These are phyloP conservation scores for Trypanosoma avium DNA, from an alignment of 208 protist genomes.

Conservation along the genomic window DNA sequence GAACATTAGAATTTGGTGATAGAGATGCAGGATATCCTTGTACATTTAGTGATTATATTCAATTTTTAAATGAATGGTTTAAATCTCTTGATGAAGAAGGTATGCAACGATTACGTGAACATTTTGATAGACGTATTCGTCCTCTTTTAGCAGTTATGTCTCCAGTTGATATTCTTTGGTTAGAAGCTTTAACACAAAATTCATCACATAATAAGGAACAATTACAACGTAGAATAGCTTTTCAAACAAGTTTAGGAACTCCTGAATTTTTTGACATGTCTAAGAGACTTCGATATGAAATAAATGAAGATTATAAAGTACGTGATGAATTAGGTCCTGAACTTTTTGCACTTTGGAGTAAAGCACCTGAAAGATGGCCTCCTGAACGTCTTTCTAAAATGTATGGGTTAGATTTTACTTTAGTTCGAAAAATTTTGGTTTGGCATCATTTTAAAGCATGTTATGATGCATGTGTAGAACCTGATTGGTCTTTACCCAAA, in stretches of 20 bases:
- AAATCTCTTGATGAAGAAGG: slow-evolving; percentile 92
- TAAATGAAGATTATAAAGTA: slow-evolving; percentile 95
- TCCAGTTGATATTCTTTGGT: slow-evolving; percentile 89
- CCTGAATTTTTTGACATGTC: slow-evolving; percentile 95
- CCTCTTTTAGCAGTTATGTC: slow-evolving; percentile 92
- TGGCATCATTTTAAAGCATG: slow-evolving; percentile 95
- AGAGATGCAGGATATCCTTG: slow-evolving; percentile 85
- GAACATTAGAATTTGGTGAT: slow-evolving; percentile 91
- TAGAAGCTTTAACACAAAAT: slow-evolving; percentile 92
- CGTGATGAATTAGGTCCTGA: slow-evolving; percentile 93
- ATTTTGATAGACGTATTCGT: slow-evolving; percentile 92
- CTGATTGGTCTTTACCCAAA: slow-evolving; percentile 92
- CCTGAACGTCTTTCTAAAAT: slow-evolving; percentile 93
- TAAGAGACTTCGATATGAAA: slow-evolving; percentile 88
- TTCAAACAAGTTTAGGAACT: slow-evolving; percentile 91
- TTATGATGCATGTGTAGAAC: slow-evolving; percentile 93
- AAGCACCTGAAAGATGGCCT: slow-evolving; percentile 92
- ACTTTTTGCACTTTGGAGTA: slow-evolving; percentile 92
- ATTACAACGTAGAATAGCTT: slow-evolving; percentile 85
- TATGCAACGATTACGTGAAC: slow-evolving; percentile 88
- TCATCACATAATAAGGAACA: slow-evolving; percentile 84
- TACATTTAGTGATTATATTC: slow-evolving; percentile 92
- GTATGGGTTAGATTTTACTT: slow-evolving; percentile 93
- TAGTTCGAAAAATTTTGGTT: slow-evolving; percentile 91
- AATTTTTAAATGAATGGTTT: slow-evolving; percentile 95